phyloP scores from a whole-genome alignment of 805 yeast genomes.

The Zygosaccharomyces lentus region DNA sequence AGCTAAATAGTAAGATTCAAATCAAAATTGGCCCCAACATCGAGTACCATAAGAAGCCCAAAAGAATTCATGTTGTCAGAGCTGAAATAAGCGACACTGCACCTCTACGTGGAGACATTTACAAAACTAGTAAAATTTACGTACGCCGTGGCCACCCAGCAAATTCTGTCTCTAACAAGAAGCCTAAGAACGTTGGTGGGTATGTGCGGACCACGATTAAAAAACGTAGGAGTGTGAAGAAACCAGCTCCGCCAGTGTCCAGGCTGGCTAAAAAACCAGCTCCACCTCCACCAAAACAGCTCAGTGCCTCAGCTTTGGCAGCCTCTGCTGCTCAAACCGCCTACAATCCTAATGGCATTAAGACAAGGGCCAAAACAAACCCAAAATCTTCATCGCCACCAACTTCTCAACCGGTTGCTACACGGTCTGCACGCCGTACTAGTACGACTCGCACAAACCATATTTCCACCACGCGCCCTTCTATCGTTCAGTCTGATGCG shows the following conservation, averaged over 20 bases:
- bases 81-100: slow-evolving; percentile 58
- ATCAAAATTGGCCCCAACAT: slow-evolving; percentile 68
- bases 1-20: slow-evolving; percentile 51
- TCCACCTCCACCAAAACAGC: slow-evolving; percentile 35
- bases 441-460: slow-evolving; percentile 19
- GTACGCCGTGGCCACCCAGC: slow-evolving; percentile 79
- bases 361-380: slow-evolving; percentile 22
- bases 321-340: slow-evolving; percentile 41
- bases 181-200: slow-evolving; percentile 52
- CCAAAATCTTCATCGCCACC: slow-evolving; percentile 4
- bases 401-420: slow-evolving; percentile 43
- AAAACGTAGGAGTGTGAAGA: slow-evolving; percentile 4
- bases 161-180: slow-evolving; percentile 60
- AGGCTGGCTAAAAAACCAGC: slow-evolving; percentile 34
- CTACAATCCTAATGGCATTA: slow-evolving; percentile 28
- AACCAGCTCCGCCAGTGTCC: slow-evolving; percentile 29
- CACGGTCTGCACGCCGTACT: slow-evolving; percentile 50
- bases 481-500: slow-evolving; percentile 7
- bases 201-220: slow-evolving; percentile 13
- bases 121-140: slow-evolving; percentile 83
- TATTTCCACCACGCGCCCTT: slow-evolving; percentile 7
- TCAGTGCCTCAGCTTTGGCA: slow-evolving; percentile 32
- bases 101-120: slow-evolving; percentile 63
- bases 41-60: slow-evolving; percentile 87
- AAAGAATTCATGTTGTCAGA: slow-evolving; percentile 69